Base-by-base conservation (phyloP, 2,329 filamentous ascomycete species). In the Fusarium tanahbumbuense region DNA sequence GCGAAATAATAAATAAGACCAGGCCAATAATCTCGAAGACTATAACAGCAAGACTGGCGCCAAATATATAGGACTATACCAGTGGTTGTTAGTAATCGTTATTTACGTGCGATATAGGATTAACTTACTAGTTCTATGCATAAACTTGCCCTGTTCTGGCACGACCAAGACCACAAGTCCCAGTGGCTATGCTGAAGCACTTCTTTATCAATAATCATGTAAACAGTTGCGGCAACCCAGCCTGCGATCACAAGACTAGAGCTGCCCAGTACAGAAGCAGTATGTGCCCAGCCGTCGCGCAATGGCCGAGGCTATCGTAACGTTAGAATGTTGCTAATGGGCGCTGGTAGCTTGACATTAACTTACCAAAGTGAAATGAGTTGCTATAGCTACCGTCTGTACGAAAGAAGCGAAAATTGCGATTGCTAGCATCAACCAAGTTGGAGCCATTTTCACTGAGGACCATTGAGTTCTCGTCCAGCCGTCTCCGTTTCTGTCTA, bases 101-200 rank as follows among this genome's bases (percentile, higher is more conserved):
- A 22, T 12, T 3, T 2, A 8, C 0, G 7, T 12, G 9, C 4
- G 25, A 5, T 3, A 8, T 2, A 44, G 2, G 2, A 3, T 4
- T 13, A 22, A n/a, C 41, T 20, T 23, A 48, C 60, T 18, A 64
- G 22, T 16, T 64, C 60, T 15, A 37, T 64, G 10, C 59, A 64
- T 9, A 64, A 4, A 0, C 34, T 18, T 1, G 34, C 59, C 59
- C 59, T 56, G 8, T 64, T 64, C 2, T 41, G 44, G 8, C 60
- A 64, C 4, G 60, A 64, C 60, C 60, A 64, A 27, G 60, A 64
- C 60, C 60, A 64, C 2, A 64, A 60, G 12, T 64, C 60, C 60
- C 60, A 64, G 34, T 64, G 60, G 6, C 44, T 64, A 1, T 49
- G 63, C 0, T 9, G 23, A 18, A 64, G 60, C 0, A 64, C 58